Evolutionary conservation across 257 asterid species (phyloP).

Genomic region (Lantana camara): DNA sequence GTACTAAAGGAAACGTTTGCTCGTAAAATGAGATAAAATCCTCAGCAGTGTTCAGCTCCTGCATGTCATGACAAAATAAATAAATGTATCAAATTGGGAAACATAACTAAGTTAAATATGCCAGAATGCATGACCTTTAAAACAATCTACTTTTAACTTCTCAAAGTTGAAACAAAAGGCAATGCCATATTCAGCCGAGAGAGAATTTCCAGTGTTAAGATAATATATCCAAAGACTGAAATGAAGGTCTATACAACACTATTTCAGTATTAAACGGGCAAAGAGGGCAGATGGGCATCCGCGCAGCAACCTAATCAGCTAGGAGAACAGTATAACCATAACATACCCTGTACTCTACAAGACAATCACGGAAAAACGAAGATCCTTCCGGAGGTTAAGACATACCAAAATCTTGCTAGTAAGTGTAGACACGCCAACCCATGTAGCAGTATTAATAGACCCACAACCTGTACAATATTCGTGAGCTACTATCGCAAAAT

Average conservation of each 20-base stretch:
- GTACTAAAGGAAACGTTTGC: constrained; percentile 82
- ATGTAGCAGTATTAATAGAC: too few relatives aligned
- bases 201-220: not conserved
- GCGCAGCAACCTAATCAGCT: not conserved
- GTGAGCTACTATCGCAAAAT: too few relatives aligned
- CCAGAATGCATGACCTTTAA: not conserved
- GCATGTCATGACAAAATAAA: constrained; percentile 32
- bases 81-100: not conserved
- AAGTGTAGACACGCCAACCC: too few relatives aligned
- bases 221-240: not conserved
- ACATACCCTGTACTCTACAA: constrained; percentile 71
- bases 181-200: not conserved
- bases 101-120: not conserved
- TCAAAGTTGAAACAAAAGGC: not conserved
- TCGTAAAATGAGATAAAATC: constrained; percentile 87
- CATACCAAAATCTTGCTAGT: too few relatives aligned
- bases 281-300: not conserved
- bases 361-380: constrained; percentile 77
- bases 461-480: too few relatives aligned
- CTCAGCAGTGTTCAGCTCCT: constrained; percentile 95
- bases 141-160: constrained; percentile 2
- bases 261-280: not conserved
- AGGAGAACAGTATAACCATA: not conserved
- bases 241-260: not conserved
- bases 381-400: constrained; percentile 78